A percentile compares a stretch with the other conserved stretches of the same genome.
These are phyloP conservation scores for Wallacemonas collosoma DNA, from an alignment of 208 protist genomes.

Conservation along the genomic window DNA sequence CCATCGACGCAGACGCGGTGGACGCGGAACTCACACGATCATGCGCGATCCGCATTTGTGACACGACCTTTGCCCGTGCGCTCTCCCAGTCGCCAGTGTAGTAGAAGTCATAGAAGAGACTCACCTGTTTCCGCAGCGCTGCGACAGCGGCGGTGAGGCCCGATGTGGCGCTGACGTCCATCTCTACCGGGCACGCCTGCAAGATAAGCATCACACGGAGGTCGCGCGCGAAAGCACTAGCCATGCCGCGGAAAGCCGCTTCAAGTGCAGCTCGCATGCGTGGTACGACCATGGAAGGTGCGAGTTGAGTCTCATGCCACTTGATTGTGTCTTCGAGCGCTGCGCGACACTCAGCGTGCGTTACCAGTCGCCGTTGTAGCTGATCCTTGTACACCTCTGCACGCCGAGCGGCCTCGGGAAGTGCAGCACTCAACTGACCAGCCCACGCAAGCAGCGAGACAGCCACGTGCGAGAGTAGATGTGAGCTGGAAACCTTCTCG, in stretches of 20 bases:
- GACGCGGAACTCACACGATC: background rate
- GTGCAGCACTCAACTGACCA: conserved; percentile 41
- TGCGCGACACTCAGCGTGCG: conserved; percentile 11
- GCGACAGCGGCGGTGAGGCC: conserved; percentile 32
- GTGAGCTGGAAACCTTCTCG: conserved; percentile 37
- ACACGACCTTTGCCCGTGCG: background rate
- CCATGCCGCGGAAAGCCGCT: conserved; percentile 28
- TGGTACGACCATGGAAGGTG: conserved; percentile 24
- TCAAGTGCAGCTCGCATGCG: conserved; percentile 31
- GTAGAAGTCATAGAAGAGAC: conserved; percentile 37
- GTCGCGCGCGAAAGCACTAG: conserved; percentile 45
- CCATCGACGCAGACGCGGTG: background rate
- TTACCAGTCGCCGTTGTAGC: conserved; percentile 12
- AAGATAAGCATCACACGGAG: conserved; percentile 41
- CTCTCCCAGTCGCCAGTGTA: conserved; percentile 18
- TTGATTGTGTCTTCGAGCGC: conserved; percentile 24
- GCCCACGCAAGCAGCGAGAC: conserved; percentile 65
- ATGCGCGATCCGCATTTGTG: background rate
- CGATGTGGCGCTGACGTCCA: conserved; percentile 14
- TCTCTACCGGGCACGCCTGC: conserved; percentile 23
- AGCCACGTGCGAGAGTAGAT: conserved; percentile 35
- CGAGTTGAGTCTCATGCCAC: conserved; percentile 20
- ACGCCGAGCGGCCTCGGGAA: conserved; percentile 27
- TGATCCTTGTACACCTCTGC: conserved; percentile 15
- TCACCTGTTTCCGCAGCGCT: conserved; percentile 20